Evolutionary conservation across 305 asterid genomes (phyloP), one percentile per base, ranked within the genome.

Genomic region (Withania somnifera): DNA sequence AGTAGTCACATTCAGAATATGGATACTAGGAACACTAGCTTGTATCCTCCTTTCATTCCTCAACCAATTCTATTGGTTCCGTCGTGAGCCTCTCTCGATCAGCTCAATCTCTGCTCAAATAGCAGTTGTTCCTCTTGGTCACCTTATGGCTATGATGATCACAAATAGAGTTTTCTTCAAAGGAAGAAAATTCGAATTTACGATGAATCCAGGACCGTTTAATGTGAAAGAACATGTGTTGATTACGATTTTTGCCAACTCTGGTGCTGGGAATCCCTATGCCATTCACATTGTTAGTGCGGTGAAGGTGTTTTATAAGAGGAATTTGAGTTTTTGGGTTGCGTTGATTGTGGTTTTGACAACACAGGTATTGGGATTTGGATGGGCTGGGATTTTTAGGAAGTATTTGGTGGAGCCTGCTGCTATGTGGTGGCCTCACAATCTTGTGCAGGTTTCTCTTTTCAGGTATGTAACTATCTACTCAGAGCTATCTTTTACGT

Each of bases 381-480:
- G 99, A 11, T 96, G 99, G 99, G 98, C 98, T 1, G 99, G 99
- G 51, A 87, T 96, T 20, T 92, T 93, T 83, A 90, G 99, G 77
- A 84, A 90, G 86, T 96, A 87, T 84, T 75, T 96, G 90, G 99
- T 96, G 40, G 98, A 96, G 89, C 98, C 98, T 22, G 98, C 97
- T 5, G 89, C 94, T 6, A 96, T 96, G 99, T 94, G 99, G 99
- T 96, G 99, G 99, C 99, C 99, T 15, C 94, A 94, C 17, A 94
- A 96, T 83, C 97, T 96, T 3, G 98, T 96, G 24, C 99, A 96
- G 84, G 98, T 96, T 11, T 96, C 99, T 61, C 89, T 96, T 5
- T 96, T 96, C 91, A 94, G 99, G 99, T 93, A 80, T 22, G 36
- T 26, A 17, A 50, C 11, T 14, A 0, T 68, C 42, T 67, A 78